Conservation (phyloP, 2,329 filamentous ascomycete species). For the Pseudocercospora vitis region DNA sequence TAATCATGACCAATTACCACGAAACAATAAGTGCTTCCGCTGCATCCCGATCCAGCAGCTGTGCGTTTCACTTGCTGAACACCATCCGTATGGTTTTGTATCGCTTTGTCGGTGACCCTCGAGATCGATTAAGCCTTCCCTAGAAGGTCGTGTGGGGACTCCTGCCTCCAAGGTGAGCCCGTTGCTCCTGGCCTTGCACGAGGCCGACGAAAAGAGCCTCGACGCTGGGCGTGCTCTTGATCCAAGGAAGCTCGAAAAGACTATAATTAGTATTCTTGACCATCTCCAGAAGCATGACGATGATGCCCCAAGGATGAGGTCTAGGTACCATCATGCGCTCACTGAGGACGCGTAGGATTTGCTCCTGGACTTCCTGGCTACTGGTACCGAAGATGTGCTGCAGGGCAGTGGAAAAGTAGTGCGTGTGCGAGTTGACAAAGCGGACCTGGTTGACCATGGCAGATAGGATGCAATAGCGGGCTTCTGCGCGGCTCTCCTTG, state of each 20-base stretch:
- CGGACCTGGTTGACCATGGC: conserved; percentile 90
- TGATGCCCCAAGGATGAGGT: conserved; percentile 93
- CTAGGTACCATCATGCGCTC: conserved; percentile 86
- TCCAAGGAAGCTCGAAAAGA: conserved; percentile 90
- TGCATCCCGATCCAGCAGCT: no score
- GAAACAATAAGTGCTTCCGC: no score
- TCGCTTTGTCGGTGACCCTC: no score
- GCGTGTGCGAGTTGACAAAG: conserved; percentile 83
- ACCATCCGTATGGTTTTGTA: no score
- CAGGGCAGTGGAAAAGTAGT: conserved; percentile 86
- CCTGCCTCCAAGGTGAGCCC: background rate
- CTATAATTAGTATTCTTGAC: conserved; percentile 86
- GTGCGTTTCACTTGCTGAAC: no score
- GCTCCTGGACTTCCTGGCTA: conserved; percentile 71
- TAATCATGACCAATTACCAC: no score
- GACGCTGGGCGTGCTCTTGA: conserved; percentile 70
- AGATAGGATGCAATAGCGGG: conserved; percentile 78
- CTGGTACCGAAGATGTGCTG: conserved; percentile 72
- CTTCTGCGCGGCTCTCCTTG: conserved; percentile 71
- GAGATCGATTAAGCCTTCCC: no score
- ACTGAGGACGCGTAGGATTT: conserved; percentile 83
- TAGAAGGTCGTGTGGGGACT: conserved; percentile 2
- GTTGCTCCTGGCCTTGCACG: conserved; percentile 30
- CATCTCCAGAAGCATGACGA: conserved; percentile 84
- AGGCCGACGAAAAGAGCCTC: conserved; percentile 36